These are phyloP conservation scores for Thermomucor indicae-seudaticae DNA, from an alignment of 371 early-diverging fungal genomes.

Conservation along the genomic window DNA sequence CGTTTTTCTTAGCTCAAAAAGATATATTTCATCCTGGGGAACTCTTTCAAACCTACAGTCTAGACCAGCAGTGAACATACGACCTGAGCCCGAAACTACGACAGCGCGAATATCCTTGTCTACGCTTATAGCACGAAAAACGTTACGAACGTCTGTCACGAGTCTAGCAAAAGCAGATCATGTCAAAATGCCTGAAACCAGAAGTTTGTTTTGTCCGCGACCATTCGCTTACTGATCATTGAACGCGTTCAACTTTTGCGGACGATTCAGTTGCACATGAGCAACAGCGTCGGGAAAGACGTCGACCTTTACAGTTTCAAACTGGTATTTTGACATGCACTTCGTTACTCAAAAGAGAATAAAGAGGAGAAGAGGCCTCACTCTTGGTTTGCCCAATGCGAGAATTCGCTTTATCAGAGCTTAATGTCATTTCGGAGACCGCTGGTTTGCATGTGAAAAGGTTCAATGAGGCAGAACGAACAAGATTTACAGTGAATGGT, in stretches of 20 bases:
- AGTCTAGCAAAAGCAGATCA: conserved; percentile 7
- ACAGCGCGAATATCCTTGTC: conserved; percentile 68
- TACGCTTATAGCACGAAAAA: conserved; percentile 48
- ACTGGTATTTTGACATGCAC: conserved; percentile 41
- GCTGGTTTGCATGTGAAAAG: too few relatives aligned
- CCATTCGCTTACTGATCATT: conserved; percentile 52
- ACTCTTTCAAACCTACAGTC: conserved; percentile 60
- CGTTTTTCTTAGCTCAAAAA: too few relatives aligned
- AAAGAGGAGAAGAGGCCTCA: too few relatives aligned
- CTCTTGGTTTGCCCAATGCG: too few relatives aligned
- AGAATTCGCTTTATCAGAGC: too few relatives aligned
- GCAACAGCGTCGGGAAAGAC: conserved; percentile 61
- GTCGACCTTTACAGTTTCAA: conserved; percentile 57
- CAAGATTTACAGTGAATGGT: too few relatives aligned
- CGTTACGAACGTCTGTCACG: conserved; percentile 23
- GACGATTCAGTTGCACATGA: conserved; percentile 82
- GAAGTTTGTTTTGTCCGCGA: background rate
- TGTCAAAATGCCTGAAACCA: background rate
- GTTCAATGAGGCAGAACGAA: too few relatives aligned
- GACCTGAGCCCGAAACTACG: conserved; percentile 71
- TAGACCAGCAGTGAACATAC: conserved; percentile 86
- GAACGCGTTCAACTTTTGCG: conserved; percentile 79
- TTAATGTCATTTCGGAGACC: too few relatives aligned
- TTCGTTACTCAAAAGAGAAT: too few relatives aligned
- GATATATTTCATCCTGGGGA: too few relatives aligned